Evolutionary conservation across 768 basidiomycete genomes (phyloP), one percentile per base, ranked within the genome.

Genomic region (Kwoniella mangroviensis): DNA sequence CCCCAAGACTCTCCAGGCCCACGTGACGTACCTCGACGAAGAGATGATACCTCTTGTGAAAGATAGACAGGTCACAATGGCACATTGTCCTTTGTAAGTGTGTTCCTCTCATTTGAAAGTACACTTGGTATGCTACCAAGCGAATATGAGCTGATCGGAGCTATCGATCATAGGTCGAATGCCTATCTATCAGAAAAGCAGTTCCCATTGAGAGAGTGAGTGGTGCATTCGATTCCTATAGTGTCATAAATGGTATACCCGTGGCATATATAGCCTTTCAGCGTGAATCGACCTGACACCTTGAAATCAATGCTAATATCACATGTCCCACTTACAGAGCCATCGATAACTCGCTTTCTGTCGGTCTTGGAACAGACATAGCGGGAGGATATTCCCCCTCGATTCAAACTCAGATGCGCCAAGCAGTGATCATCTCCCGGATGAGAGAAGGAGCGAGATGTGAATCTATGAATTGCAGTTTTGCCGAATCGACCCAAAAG

Each of bases 331-430:
- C 91, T 42, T 88, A 89, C 41, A 91, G 93, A 80, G 91, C 92
- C 4, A 84, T 94, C 42, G 83, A 86, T 54, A 82, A 81, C 34
- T 87, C 86, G 0, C 88, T 93, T 40, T 87, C 85, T 28, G 88
- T 95, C 12, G 94, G 93, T 0, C 86, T 96, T 1, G 94, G 94
- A 2, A 89, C 90, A 22, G 94, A 96, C 73, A 85, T 95, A 54
- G 92, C 92, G 2, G 94, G 93, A 1, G 94, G 94, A 4, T 95
- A 95, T 81, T 88, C 87, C 57, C 79, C 90, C 43, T 90, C 91
- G 75, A 88, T 95, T 17, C 90, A 93, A 88, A 86, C 83, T 56
- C 85, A 88, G 22, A 94, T 94, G 94, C 86, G 94, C 58, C 88
- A 89, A 60, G 89, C 91, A 0, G 93, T 95, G 0, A 84, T 86